Percentiles rank a stretch among this genome's conserved stretches.
Evolutionary conservation across 2,329 filamentous ascomycete species (phyloP).

Genomic region (Endocalyx cinctus): DNA sequence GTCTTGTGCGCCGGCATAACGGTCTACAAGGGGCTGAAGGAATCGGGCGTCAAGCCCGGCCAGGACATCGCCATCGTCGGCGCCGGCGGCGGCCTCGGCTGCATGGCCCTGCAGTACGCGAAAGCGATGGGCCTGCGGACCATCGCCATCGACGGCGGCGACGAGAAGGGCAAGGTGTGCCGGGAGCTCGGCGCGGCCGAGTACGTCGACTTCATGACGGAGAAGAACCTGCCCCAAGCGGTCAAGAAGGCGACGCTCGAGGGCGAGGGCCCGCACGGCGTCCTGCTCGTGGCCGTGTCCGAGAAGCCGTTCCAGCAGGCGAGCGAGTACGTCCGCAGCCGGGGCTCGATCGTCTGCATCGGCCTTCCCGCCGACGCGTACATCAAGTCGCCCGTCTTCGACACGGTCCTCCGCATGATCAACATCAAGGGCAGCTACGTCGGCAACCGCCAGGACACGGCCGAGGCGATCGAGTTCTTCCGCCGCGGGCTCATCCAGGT

Average conservation of each 20-base stretch:
- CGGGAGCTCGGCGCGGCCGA: slow-evolving; percentile 63
- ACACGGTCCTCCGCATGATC: slow-evolving; percentile 86
- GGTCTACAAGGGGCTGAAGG: slow-evolving; percentile 88
- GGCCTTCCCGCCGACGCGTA: slow-evolving; percentile 78
- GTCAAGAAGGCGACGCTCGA: slow-evolving; percentile 78
- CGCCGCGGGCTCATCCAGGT: slow-evolving; percentile 76
- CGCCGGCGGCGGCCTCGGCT: slow-evolving; percentile 76
- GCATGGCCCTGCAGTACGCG: slow-evolving; percentile 77
- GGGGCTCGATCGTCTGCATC: slow-evolving; percentile 81
- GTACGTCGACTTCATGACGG: slow-evolving; percentile 77
- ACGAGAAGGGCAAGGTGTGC: slow-evolving; percentile 72
- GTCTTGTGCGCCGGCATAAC: slow-evolving; percentile 83
- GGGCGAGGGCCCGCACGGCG: slow-evolving; percentile 80
- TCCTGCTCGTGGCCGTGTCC: slow-evolving; percentile 76
- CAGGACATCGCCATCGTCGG: slow-evolving; percentile 81
- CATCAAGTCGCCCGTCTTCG: slow-evolving; percentile 81
- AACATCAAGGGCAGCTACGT: slow-evolving; percentile 91
- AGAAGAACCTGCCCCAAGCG: slow-evolving; percentile 74
- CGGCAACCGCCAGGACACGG: slow-evolving; percentile 82
- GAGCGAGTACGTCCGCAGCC: slow-evolving; percentile 77
- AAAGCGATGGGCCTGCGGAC: slow-evolving; percentile 81
- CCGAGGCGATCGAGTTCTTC: slow-evolving; percentile 90
- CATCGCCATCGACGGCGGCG: slow-evolving; percentile 79
- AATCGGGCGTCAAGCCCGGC: slow-evolving; percentile 68
- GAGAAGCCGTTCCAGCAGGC: slow-evolving; percentile 97